phyloP scores from a whole-genome alignment of 179 eudicot species.

The Beta lomatogona region DNA sequence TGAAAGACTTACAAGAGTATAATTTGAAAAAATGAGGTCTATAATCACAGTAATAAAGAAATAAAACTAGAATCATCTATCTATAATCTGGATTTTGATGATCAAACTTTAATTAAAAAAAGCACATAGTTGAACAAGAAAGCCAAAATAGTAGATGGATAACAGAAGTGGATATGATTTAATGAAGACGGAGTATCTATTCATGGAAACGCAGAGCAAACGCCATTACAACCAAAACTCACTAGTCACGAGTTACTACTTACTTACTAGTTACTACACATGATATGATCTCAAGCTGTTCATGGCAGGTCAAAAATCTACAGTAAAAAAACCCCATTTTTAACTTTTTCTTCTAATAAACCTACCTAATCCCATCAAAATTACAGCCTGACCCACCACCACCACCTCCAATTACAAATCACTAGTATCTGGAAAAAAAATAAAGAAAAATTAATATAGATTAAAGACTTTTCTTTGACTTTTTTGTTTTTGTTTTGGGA shows the following conservation, averaged over 20 bases:
- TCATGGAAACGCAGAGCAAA: neutral
- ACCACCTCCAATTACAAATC: neutral
- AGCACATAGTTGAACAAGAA: neutral
- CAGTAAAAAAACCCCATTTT: neutral
- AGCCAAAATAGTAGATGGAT: neutral
- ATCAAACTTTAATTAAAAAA: no score
- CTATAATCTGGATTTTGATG: no score
- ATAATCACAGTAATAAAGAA: no score
- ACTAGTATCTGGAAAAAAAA: neutral
- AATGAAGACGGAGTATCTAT: neutral
- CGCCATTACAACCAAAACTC: conserved; percentile 1
- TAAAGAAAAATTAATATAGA: neutral
- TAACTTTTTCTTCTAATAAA: neutral
- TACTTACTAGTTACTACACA: neutral
- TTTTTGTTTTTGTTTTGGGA: neutral
- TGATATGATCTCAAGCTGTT: conserved; percentile 10
- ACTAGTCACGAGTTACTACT: neutral
- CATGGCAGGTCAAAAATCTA: neutral
- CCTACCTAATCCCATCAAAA: conserved; percentile 16
- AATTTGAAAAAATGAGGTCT: no score
- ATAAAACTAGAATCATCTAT: no score
- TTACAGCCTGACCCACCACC: neutral
- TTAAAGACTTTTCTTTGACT: neutral
- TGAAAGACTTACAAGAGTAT: no score
- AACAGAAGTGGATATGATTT: neutral